Evolutionary conservation across 2,329 filamentous ascomycete species (phyloP), one percentile per base, ranked within the genome.

Genomic region (Samsoniella hepiali): DNA sequence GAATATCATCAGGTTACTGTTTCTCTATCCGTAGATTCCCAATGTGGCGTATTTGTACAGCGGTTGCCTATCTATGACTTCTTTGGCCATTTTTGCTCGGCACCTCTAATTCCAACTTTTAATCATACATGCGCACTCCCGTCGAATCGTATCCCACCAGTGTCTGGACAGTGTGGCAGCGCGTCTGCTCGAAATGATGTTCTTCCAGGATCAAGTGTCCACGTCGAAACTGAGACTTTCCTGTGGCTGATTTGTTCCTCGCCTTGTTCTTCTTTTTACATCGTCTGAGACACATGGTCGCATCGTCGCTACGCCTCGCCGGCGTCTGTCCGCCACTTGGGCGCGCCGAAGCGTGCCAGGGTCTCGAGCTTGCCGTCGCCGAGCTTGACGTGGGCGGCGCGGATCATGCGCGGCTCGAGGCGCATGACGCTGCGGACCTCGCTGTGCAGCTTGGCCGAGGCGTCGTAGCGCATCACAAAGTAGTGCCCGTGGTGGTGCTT

Each of bases 401-500:
- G 87, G 67, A 99, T 90, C 86, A 98, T 91, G 63, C 95, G 84
- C 47, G 95, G 94, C 78, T 99, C 95, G 69, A 96, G 82, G 58
- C 86, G 84, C 68, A 99, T 82, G 22, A 91, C 94, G 65, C 83
- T 84, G 66, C 89, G 84, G 47, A 99, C 84, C 50, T 87, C 82
- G 68, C 90, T 80, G 77, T 98, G 94, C 8, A 91, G 88, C 58
- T 81, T 76, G 8, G 88, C 79, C 65, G 88, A 90, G 63, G 89
- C 81, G 76, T 99, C 95, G 82, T 97, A 99, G 70, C 95, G 91
- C 90, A 99, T 91, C 73, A 96, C 90, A 77, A 99, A 99, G 84
- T 99, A 96, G 81, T 98, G 93, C 62, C 95, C 95, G 69, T 88
- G 85, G 68, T 86, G 86, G 83, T 98, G 90, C 68, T 87, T 88